A percentile compares a stretch with the other conserved stretches of the same genome.
phyloP scores from a whole-genome alignment of 441 rosid species.

The Capsella rubella region DNA sequence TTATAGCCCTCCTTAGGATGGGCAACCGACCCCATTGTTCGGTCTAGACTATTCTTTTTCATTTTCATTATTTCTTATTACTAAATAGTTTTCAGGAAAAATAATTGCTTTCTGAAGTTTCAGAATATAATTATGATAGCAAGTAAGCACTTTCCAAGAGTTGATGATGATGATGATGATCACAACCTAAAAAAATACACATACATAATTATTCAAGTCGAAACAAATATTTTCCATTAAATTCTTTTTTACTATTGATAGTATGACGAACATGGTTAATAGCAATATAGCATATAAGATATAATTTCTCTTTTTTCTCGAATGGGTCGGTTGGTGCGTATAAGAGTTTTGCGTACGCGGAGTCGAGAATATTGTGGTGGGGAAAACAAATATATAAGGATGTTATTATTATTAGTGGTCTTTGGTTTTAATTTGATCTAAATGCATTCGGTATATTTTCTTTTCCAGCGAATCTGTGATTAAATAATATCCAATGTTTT shows the following conservation, averaged over 20 bases:
- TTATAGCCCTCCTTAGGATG: constrained; percentile 34
- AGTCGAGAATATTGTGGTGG: constrained; percentile 41
- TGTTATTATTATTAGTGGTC: constrained; percentile 31
- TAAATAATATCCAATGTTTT: constrained; percentile 2
- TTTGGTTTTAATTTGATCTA: constrained; percentile 22
- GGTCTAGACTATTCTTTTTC: constrained; percentile 37
- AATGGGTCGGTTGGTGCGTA: constrained; percentile 37
- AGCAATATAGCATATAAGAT: not conserved
- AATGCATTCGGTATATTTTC: constrained; percentile 24
- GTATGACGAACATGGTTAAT: not conserved
- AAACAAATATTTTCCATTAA: not conserved
- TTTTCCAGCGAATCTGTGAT: not conserved
- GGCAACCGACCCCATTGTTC: constrained; percentile 19
- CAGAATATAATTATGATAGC: not conserved
- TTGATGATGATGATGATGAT: constrained; percentile 10
- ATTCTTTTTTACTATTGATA: not conserved
- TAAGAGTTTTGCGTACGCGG: constrained; percentile 36
- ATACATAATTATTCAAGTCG: not conserved
- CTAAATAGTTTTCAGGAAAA: constrained; percentile 2
- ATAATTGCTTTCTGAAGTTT: constrained; percentile 10
- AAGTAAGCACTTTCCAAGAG: constrained; percentile 1
- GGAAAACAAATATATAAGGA: not conserved
- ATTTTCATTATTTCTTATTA: not conserved
- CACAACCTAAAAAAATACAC: not conserved
- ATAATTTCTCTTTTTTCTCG: not conserved